Base-by-base conservation (phyloP, 2,329 filamentous ascomycete genomes). In the Neofusicoccum kwambonambiense region DNA sequence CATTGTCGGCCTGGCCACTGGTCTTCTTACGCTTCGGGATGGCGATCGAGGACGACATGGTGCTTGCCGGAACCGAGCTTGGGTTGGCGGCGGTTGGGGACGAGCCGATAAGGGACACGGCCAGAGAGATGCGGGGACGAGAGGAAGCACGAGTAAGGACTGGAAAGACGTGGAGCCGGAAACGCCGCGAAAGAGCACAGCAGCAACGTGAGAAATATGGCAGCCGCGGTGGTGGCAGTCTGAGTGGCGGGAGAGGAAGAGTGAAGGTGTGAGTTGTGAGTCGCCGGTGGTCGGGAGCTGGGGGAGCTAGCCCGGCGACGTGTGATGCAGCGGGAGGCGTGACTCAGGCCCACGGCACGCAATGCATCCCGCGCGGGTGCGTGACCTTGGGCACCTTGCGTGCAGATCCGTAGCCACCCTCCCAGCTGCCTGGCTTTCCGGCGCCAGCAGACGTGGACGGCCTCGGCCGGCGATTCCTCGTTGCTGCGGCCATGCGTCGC, bases 31-130 rank as follows among this genome's bases (percentile, higher is more conserved):
- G 78, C 68, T 78, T 74, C 3, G 89, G 89, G 70, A 92, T 92
- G 69, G 84, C 82, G 78, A 91, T 91, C 66, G 87, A 90, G 66
- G 88, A 88, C 66, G 72, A 73, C 74, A 76, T 76, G 54, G 39
- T 71, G 57, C 42, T 31, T 34, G 22, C 19, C 56, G 27, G 39
- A 19, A 37, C 22, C 42, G 56, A 60, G 54, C 39, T 45, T 58
- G 54, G 52, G 39, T 31, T 7, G 54, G 19, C 34, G 37, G 37
- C 13, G 60, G 42, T 11, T 57, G 44, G 41, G 27, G 62, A 64
- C 15, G 62, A 49, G 41, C 61, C 39, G 61, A 64, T 22, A 58
- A 56, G 39, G 54, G 54, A 58, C 54, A 12, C 39, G 15, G 41
- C 27, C 56, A 17, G 56, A 60, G 47, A 60, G 56, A 47, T 31